A percentile compares a stretch with the other conserved stretches of the same genome.
Conservation (phyloP, 2,329 filamentous ascomycete species). For the Aspergillus brunneoviolaceus region DNA sequence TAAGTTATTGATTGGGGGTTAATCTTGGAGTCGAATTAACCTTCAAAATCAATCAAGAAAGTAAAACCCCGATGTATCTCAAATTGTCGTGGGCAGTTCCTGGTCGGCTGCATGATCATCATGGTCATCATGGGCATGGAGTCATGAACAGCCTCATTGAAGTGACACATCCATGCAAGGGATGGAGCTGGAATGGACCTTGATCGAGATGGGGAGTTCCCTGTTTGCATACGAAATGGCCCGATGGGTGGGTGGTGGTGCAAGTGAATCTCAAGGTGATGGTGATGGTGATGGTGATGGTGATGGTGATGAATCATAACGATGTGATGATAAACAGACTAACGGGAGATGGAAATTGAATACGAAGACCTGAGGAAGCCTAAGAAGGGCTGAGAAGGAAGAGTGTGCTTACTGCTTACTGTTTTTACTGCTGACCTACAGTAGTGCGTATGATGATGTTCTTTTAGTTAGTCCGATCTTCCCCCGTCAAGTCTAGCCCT, state of each 20-base stretch:
- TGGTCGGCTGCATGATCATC: slow-evolving; percentile 17
- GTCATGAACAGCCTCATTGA: slow-evolving; percentile 20
- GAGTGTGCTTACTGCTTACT: no score
- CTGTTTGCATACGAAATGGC: background rate
- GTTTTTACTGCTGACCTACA: no score
- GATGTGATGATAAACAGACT: background rate
- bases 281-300: background rate
- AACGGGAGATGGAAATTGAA: background rate
- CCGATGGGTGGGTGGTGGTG: no score
- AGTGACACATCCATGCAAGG: slow-evolving; percentile 25
- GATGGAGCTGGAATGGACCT: slow-evolving; percentile 8
- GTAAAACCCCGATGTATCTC: slow-evolving; percentile 7
- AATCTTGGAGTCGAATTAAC: background rate
- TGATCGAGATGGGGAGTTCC: background rate
- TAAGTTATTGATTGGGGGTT: background rate
- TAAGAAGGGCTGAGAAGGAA: no score
- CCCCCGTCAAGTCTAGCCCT: background rate
- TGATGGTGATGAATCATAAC: background rate
- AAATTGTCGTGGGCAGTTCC: slow-evolving; percentile 2
- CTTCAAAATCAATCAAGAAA: slow-evolving; percentile 3
- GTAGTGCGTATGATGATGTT: no score
- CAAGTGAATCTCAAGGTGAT: background rate
- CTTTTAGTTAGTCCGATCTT: background rate
- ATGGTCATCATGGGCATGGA: slow-evolving; percentile 11
- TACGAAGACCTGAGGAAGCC: background rate